phyloP scores from a whole-genome alignment of 331 rosid genomes.

The Arachis monticola region DNA sequence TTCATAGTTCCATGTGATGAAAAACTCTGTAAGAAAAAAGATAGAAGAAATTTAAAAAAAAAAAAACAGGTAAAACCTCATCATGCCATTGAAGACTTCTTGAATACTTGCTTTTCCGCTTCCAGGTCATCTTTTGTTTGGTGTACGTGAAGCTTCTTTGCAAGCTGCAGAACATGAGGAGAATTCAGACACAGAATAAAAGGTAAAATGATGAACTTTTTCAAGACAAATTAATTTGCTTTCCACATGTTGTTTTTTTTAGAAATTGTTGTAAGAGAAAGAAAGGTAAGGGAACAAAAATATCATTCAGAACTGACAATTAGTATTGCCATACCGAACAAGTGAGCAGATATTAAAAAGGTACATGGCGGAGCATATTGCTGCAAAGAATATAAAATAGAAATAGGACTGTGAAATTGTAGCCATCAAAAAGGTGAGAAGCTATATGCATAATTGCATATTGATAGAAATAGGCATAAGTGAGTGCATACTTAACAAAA shows the following conservation, averaged over 20 bases:
- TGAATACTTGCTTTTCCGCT: conserved; percentile 88
- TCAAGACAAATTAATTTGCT: too few species aligned
- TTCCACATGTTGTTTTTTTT: too few species aligned
- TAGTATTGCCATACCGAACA: too few species aligned
- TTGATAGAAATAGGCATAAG: neutral
- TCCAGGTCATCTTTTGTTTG: conserved; percentile 78
- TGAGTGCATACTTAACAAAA: conserved; percentile 11
- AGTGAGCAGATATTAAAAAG: neutral
- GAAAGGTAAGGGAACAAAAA: neutral
- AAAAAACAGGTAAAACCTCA: conserved; percentile 56
- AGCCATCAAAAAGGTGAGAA: neutral
- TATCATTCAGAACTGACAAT: too few species aligned
- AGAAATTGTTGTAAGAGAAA: conserved; percentile 20
- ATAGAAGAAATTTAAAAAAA: neutral
- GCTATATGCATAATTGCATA: neutral
- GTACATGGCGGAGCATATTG: neutral
- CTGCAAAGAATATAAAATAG: conserved; percentile 6
- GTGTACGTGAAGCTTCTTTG: conserved; percentile 92
- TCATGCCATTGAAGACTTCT: conserved; percentile 83
- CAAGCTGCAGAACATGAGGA: conserved; percentile 60
- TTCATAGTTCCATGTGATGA: conserved; percentile 26
- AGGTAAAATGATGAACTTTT: neutral
- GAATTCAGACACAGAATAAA: neutral
- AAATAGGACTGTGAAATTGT: neutral
- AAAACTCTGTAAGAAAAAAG: too few species aligned